These are phyloP conservation scores for sorghum (Sorghum bicolor) DNA, from an alignment of 176 grass and related monocot genomes.

Conservation along the genomic window Sorghum_bicolor_NCBIv3 NC_012877.2:15925501-15926000, in stretches of 20 bases:
- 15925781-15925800: neutral
- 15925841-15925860: neutral
- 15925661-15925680: neutral
- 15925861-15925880: slow-evolving; percentile 43
- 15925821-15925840: slow-evolving; percentile 1
- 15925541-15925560: neutral
- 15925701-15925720: neutral
- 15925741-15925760: neutral
- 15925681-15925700: neutral
- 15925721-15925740: neutral
- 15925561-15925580: neutral
- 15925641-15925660: slow-evolving; percentile 1
- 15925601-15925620: neutral
- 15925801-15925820: neutral
- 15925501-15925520: neutral
- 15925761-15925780: neutral
- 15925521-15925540: neutral
- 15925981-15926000: slow-evolving; percentile 90
- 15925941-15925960: slow-evolving; percentile 93
- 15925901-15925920: slow-evolving; percentile 91
- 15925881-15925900: slow-evolving; percentile 91
- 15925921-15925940: slow-evolving; percentile 96
- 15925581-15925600: neutral
- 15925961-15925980: slow-evolving; percentile 89
- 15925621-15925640: neutral